phyloP scores from a whole-genome alignment of 768 basidiomycete species.

The Leccinum barrowsii region DNA sequence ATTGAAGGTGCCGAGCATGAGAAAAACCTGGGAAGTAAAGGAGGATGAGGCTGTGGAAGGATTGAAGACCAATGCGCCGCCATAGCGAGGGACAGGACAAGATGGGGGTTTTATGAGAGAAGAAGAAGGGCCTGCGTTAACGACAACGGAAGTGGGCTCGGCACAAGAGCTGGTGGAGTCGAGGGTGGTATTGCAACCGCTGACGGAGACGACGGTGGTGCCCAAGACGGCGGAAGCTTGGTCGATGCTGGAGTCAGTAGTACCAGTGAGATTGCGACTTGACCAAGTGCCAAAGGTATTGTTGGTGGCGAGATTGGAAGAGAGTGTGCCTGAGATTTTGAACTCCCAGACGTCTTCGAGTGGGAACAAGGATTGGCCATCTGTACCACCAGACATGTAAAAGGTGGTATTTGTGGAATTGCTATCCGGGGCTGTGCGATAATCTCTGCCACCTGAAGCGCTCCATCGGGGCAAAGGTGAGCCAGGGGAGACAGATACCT shows the following conservation, averaged over 20 bases:
- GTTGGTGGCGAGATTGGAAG: conserved; percentile 56
- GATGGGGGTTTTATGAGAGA: conserved; percentile 36
- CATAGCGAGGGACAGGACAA: conserved; percentile 67
- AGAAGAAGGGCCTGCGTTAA: conserved; percentile 28
- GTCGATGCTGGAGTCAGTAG: conserved; percentile 34
- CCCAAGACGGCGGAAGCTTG: conserved; percentile 59
- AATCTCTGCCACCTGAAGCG: conserved; percentile 72
- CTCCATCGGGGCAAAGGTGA: conserved; percentile 66
- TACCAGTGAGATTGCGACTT: conserved; percentile 37
- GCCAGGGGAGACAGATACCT: conserved; percentile 48
- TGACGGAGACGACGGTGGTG: conserved; percentile 49
- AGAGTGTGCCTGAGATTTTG: conserved; percentile 64
- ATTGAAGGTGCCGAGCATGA: conserved; percentile 68
- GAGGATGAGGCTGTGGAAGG: conserved; percentile 39
- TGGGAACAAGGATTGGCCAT: conserved; percentile 41
- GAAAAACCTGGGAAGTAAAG: conserved; percentile 63
- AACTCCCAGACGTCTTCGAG: conserved; percentile 73
- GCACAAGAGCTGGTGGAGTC: conserved; percentile 49
- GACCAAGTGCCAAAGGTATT: conserved; percentile 58
- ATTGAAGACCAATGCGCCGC: conserved; percentile 60
- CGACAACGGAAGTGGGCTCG: conserved; percentile 53
- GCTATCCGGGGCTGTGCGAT: conserved; percentile 33
- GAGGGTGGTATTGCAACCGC: conserved; percentile 56
- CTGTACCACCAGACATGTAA: conserved; percentile 68
- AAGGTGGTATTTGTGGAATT: conserved; percentile 62